phyloP scores from a whole-genome alignment of 352 stramenopile genomes.

The Phytopythium oedochilum region DNA sequence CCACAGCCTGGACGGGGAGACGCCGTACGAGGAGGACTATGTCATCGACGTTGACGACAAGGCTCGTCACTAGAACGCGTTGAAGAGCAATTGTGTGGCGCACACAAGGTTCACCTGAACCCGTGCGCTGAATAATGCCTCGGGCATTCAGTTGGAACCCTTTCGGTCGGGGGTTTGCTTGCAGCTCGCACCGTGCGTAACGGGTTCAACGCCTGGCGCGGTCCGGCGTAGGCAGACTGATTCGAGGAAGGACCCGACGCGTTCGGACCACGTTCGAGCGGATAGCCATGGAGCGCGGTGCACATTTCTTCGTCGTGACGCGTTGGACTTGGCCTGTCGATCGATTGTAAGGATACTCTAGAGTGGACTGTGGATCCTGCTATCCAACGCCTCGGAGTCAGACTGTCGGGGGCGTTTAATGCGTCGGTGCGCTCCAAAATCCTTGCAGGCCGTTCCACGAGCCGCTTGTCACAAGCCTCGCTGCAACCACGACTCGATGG shows the following conservation, averaged over 20 bases:
- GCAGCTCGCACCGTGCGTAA: too few relatives aligned
- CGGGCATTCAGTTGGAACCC: background rate
- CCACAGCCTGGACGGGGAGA: background rate
- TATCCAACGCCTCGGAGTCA: too few relatives aligned
- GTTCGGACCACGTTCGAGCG: too few relatives aligned
- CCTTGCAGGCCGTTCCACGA: background rate
- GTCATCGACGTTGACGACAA: slow-evolving; percentile 29
- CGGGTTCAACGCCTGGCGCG: too few relatives aligned
- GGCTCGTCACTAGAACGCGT: too few relatives aligned
- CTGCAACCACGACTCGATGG: background rate
- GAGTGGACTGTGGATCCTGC: too few relatives aligned
- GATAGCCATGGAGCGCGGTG: background rate
- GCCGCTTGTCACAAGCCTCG: background rate
- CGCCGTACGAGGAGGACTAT: slow-evolving; percentile 36
- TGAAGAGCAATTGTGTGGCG: too few relatives aligned
- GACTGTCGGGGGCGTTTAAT: too few relatives aligned
- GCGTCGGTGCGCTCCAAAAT: too few relatives aligned
- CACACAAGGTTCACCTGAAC: too few relatives aligned
- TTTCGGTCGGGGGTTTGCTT: background rate
- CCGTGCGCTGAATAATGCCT: too few relatives aligned
- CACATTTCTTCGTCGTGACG: background rate
- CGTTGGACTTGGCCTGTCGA: slow-evolving; percentile 4
- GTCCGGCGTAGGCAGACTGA: background rate
- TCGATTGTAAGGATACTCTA: slow-evolving; percentile 19
- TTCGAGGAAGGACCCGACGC: background rate